Base-by-base conservation (phyloP, 345 rosid genomes). In the Bruguiera sexangula region DNA sequence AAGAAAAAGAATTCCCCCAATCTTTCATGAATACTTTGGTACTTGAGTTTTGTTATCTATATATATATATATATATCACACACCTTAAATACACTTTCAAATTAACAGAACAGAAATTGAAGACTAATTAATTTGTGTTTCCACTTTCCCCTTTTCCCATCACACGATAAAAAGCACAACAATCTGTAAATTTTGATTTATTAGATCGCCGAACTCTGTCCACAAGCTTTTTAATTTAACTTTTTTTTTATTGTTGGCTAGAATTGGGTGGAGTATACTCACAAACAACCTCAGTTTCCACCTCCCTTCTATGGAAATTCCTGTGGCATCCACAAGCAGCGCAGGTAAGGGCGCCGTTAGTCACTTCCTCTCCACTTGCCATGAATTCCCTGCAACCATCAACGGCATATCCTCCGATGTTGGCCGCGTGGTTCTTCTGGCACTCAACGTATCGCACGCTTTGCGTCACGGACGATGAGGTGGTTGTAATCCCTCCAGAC, bases 361-460 rank as follows among this genome's bases (percentile, higher is more conserved):
- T 56, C 2, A 55, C 71, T 43, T 68, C 63, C 54, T 68, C 71
- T 9, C 83, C 84, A 54, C 82, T 85, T 21, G 92, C 86, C 85
- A 85, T 82, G 81, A 85, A 87, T 78, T 87, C 92, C 19, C 89
- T 80, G 81, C 92, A 87, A 3, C 92, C 92, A 7, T 87, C 92
- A 18, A 87, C 85, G 8, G 87, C 89, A 39, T 80, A 79, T 32
- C 89, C 87, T 5, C 89, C 91, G 10, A 83, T 78, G 6, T 73
- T 78, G 15, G 89, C 92, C 5, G 89, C 92, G 27, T 85, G 89
- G 57, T 87, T 87, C 85, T 83, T 87, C 67, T 87, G 92, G 61
- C 92, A 85, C 85, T 87, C 92, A 10, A 67, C 80, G 61, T 87
- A 85, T 58, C 85, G 31, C 6, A 69, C 73, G 29, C 19, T 69